Base-by-base conservation (phyloP, 345 rosid genomes). In the Bruguiera parviflora region DNA sequence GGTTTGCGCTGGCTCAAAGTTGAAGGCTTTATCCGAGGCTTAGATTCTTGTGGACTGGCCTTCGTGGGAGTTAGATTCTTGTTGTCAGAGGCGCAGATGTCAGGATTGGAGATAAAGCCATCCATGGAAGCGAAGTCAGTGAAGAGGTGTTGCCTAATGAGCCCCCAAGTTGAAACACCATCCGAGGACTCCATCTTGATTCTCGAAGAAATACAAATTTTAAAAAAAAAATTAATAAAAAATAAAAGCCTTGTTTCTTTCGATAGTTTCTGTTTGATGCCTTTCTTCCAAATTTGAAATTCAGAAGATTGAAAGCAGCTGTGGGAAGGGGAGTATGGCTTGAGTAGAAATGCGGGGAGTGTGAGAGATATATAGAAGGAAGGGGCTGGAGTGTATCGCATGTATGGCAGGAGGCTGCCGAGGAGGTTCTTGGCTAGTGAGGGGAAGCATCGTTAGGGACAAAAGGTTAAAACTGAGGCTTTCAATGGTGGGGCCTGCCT, bases 1-100 rank as follows among this genome's bases (percentile, higher is more conserved):
- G 96, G 96, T 66, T 87, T 88, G 21, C 96, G 82, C 29, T 81
- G 86, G 80, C 89, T 86, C 1, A 90, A 80, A 32, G 85, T 75
- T 10, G 84, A 58, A 2, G 77, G 75, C 66, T 79, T 77, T 0
- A n/a, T 46, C 7, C 7, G 64, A 49, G 25, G 72, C 62, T 70
- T 70, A 20, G 37, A 25, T 25, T 63, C 51, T 13, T 24, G 25
- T 11, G 29, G 28, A 24, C 6, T 27, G 59, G 59, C 18, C 25
- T 56, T 56, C 59, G 10, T 24, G 13, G 11, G 6, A 7, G n/a
- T n/a, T 27, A 27, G 28, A 27, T 27, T 1, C 13, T 10, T 24
- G 59, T 56, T 56, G 13, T 19, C 19, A 15, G 82, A 31, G 39
- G 51, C 3, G 71, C 58, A 24, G 37, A 65, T 7, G 56, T 65